These are phyloP conservation scores for Abortiporus biennis DNA, from an alignment of 1,284 basidiomycete genomes.

Conservation along the genomic window DNA sequence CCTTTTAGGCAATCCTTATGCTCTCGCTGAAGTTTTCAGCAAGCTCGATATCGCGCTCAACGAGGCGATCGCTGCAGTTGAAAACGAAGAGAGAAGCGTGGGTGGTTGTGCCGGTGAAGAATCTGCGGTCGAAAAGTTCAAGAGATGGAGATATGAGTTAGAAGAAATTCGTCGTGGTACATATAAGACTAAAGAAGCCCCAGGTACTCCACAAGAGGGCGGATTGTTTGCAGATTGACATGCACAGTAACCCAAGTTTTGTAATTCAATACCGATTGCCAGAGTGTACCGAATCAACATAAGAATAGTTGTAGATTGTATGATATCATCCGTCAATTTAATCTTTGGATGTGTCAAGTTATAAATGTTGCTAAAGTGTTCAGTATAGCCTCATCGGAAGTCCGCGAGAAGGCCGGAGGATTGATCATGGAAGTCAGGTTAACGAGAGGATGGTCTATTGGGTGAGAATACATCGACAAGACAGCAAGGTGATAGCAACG, in stretches of 20 bases:
- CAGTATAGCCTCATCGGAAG: too few relatives aligned
- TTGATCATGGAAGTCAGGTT: too few relatives aligned
- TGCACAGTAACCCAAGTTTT: not conserved
- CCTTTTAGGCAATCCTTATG: constrained; percentile 20
- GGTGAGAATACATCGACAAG: too few relatives aligned
- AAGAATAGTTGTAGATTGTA: too few relatives aligned
- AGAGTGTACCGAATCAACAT: too few relatives aligned
- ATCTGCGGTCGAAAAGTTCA: constrained; percentile 18
- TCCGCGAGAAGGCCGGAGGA: too few relatives aligned
- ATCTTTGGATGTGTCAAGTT: too few relatives aligned
- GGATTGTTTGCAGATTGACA: constrained; percentile 20
- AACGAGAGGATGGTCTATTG: too few relatives aligned
- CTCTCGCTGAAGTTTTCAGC: constrained; percentile 15
- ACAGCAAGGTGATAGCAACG: too few relatives aligned
- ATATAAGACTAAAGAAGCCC: not conserved
- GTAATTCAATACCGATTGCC: too few relatives aligned
- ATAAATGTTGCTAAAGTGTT: too few relatives aligned
- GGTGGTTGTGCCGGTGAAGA: constrained; percentile 16
- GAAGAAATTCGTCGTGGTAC: constrained; percentile 11
- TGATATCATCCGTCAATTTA: too few relatives aligned
- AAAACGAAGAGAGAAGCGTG: constrained; percentile 16
- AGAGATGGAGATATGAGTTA: constrained; percentile 19
- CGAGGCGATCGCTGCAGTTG: constrained; percentile 17
- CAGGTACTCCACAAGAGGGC: constrained; percentile 14
- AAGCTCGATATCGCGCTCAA: constrained; percentile 19